These are phyloP conservation scores for Zymoseptoria pseudotritici DNA, from an alignment of 2,329 filamentous ascomycete genomes.

Conservation along the genomic window DNA sequence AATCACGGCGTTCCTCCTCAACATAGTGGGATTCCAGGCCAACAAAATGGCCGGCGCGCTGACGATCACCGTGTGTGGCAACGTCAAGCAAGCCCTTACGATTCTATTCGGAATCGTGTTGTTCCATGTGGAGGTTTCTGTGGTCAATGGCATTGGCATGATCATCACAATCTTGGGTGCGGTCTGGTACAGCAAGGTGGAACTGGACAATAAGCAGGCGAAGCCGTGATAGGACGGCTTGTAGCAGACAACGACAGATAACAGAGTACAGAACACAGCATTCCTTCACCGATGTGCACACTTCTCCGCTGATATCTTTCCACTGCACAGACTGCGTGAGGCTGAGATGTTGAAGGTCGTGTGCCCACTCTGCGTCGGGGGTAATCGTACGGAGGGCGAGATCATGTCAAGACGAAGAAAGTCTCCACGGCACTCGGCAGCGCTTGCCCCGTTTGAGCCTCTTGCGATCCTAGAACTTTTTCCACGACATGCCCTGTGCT, in stretches of 20 bases:
- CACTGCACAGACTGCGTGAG: not conserved
- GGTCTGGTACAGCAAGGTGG: constrained; percentile 52
- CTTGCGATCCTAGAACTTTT: not conserved
- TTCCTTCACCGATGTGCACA: not conserved
- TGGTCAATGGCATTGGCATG: constrained; percentile 49
- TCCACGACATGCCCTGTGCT: not conserved
- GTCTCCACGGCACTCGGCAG: not conserved
- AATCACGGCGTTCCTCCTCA: constrained; percentile 29
- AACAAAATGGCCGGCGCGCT: constrained; percentile 34
- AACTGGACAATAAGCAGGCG: constrained; percentile 39
- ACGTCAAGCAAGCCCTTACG: constrained; percentile 34
- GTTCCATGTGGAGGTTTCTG: constrained; percentile 29
- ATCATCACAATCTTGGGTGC: constrained; percentile 48
- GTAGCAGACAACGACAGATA: not conserved
- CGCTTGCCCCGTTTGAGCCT: not conserved
- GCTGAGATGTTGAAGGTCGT: not conserved
- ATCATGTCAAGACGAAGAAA: not conserved
- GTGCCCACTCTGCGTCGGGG: not conserved
- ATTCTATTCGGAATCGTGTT: constrained; percentile 31
- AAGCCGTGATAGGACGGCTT: not conserved
- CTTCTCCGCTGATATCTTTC: not conserved
- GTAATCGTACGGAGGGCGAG: not conserved
- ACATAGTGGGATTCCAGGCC: constrained; percentile 32
- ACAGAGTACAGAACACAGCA: too few relatives aligned
- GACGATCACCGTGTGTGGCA: constrained; percentile 31